Percentiles rank a stretch among this genome's conserved stretches.
Conservation (phyloP, 768 basidiomycete species). For the Boletales sp. region DNA sequence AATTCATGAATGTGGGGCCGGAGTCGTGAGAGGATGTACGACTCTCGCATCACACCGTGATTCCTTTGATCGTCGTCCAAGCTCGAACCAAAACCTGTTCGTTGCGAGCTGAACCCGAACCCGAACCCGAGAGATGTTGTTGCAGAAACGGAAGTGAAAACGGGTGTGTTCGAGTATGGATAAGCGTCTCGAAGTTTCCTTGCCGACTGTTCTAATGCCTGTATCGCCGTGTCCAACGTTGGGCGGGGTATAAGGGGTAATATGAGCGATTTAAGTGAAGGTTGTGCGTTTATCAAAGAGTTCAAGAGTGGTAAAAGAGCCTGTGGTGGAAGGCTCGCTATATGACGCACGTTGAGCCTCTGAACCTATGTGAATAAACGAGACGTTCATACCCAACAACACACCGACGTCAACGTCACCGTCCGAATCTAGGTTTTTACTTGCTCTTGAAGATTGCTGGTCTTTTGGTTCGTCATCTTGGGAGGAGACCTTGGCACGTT, state of each 20-base stretch:
- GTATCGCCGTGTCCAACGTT: conserved; percentile 68
- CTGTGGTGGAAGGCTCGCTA: conserved; percentile 77
- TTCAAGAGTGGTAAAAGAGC: conserved; percentile 72
- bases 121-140: conserved; percentile 34
- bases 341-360: conserved; percentile 10
- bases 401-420: conserved; percentile 70
- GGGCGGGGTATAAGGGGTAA: conserved; percentile 83
- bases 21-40: conserved; percentile 72
- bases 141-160: conserved; percentile 30
- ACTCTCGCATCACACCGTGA: conserved; percentile 59
- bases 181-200: conserved; percentile 78
- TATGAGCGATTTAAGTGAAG: conserved; percentile 66
- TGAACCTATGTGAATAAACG: not conserved
- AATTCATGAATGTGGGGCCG: conserved; percentile 76
- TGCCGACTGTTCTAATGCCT: conserved; percentile 63
- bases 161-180: conserved; percentile 63
- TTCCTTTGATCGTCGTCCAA: conserved; percentile 27
- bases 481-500: conserved; percentile 45
- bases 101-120: conserved; percentile 21
- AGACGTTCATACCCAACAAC: conserved; percentile 58
- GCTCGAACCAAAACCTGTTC: conserved; percentile 31
- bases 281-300: conserved; percentile 63
- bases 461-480: conserved; percentile 35
- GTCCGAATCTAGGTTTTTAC: conserved; percentile 37
- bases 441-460: conserved; percentile 45